Conservation (phyloP, 257 asterid genomes). For the Primulina tabacum region DNA sequence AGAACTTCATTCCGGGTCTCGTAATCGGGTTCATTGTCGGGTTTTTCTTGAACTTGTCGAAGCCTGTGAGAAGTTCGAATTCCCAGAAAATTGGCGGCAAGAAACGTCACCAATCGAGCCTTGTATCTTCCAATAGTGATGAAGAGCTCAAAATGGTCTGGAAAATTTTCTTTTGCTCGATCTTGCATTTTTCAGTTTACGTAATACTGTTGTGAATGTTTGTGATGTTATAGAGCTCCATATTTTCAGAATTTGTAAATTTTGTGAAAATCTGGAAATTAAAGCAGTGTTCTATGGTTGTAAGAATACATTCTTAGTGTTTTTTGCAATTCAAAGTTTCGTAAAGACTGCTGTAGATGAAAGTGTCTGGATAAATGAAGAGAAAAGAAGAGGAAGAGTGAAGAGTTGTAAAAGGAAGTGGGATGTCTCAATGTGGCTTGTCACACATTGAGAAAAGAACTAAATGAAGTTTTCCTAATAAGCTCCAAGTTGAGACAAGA, state of each 20-base stretch:
- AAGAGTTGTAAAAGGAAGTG: no score
- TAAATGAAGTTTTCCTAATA: no score
- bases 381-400: no score
- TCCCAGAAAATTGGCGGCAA: slow-evolving; percentile 40
- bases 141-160: slow-evolving; percentile 86
- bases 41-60: slow-evolving; percentile 59
- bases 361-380: no score
- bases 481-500: no score
- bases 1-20: slow-evolving; percentile 87
- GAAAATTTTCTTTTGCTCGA: neutral
- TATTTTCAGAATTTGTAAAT: neutral
- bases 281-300: neutral
- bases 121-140: slow-evolving; percentile 35
- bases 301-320: neutral
- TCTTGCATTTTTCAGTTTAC: neutral
- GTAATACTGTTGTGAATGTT: neutral
- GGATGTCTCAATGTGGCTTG: no score
- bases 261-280: neutral
- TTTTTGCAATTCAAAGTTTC: neutral
- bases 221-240: no score
- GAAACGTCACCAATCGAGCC: slow-evolving; percentile 41
- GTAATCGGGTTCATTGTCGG: slow-evolving; percentile 83
- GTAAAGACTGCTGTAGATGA: neutral
- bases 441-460: no score
- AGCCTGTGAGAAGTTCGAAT: slow-evolving; percentile 35